Evolutionary conservation across 2,329 filamentous ascomycete species (phyloP).

Genomic region (Colletotrichum chlorophyti): DNA sequence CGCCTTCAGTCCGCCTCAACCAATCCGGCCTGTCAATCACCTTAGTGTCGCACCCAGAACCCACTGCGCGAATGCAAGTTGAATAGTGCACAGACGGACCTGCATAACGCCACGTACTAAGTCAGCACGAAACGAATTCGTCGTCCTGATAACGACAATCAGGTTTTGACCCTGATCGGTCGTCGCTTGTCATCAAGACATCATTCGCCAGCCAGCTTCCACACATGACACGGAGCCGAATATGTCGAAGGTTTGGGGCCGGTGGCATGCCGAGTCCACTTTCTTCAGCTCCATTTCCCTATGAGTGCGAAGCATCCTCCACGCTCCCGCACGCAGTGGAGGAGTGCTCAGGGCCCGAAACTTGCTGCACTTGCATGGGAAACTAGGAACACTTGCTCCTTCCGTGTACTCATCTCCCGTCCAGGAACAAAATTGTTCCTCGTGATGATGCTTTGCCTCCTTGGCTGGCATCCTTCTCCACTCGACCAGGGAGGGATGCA

Average conservation of each 20-base stretch:
- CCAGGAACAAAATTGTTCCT: slow-evolving; percentile 18
- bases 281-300: neutral
- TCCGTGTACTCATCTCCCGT: slow-evolving; percentile 23
- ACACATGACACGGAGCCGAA: neutral
- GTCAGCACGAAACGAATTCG: slow-evolving; percentile 7
- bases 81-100: slow-evolving; percentile 30
- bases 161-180: neutral
- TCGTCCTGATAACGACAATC: slow-evolving; percentile 16
- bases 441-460: slow-evolving; percentile 26
- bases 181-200: neutral
- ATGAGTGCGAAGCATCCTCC: too few relatives aligned
- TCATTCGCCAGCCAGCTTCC: neutral
- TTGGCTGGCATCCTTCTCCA: slow-evolving; percentile 24
- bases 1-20: too few relatives aligned
- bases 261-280: slow-evolving; percentile 1
- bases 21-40: slow-evolving; percentile 19
- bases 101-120: slow-evolving; percentile 31
- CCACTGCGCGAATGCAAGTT: slow-evolving; percentile 16
- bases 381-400: slow-evolving; percentile 11
- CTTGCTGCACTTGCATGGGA: slow-evolving; percentile 13
- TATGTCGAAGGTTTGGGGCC: neutral
- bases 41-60: slow-evolving; percentile 20
- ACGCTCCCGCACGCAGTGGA: too few relatives aligned
- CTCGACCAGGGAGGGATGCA: slow-evolving; percentile 15
- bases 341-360: too few relatives aligned